These are phyloP conservation scores for Peronospora farinosa DNA, from an alignment of 352 stramenopile genomes.

Conservation along the genomic window DNA sequence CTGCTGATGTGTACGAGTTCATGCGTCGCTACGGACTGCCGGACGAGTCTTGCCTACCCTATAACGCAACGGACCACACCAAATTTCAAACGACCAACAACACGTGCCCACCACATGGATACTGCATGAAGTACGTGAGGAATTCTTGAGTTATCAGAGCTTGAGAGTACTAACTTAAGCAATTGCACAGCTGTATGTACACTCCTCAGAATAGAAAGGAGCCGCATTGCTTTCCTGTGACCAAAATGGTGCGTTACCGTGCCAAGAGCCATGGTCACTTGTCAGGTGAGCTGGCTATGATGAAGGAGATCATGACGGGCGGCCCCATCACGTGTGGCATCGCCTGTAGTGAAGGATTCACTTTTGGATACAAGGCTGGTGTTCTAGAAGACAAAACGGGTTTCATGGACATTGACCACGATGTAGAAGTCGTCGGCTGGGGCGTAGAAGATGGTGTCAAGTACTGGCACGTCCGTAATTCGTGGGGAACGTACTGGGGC, in stretches of 20 bases:
- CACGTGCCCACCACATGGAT: constrained; percentile 65
- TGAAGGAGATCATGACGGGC: constrained; percentile 63
- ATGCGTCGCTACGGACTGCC: constrained; percentile 66
- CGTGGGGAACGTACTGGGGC: constrained; percentile 91
- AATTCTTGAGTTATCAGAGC: not conserved
- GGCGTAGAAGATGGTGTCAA: constrained; percentile 86
- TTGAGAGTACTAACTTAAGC: not conserved
- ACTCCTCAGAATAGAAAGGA: constrained; percentile 41
- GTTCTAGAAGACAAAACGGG: constrained; percentile 88
- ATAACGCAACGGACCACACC: constrained; percentile 78
- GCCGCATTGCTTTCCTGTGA: constrained; percentile 65
- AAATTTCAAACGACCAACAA: constrained; percentile 63
- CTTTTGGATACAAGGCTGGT: constrained; percentile 89
- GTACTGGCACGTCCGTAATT: constrained; percentile 97
- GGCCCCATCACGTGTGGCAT: constrained; percentile 92
- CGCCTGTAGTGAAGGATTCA: constrained; percentile 83
- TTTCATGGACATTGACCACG: constrained; percentile 82
- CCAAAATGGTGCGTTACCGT: constrained; percentile 72
- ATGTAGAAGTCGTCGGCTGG: constrained; percentile 88
- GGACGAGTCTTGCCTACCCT: constrained; percentile 74
- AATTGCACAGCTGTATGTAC: constrained; percentile 60
- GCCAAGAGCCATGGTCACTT: constrained; percentile 67
- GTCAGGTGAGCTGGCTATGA: constrained; percentile 70
- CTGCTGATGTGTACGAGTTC: constrained; percentile 74
- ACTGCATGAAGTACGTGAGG: constrained; percentile 76